phyloP scores from a whole-genome alignment of 2,329 filamentous ascomycete genomes.

The Curvularia lunata region DNA sequence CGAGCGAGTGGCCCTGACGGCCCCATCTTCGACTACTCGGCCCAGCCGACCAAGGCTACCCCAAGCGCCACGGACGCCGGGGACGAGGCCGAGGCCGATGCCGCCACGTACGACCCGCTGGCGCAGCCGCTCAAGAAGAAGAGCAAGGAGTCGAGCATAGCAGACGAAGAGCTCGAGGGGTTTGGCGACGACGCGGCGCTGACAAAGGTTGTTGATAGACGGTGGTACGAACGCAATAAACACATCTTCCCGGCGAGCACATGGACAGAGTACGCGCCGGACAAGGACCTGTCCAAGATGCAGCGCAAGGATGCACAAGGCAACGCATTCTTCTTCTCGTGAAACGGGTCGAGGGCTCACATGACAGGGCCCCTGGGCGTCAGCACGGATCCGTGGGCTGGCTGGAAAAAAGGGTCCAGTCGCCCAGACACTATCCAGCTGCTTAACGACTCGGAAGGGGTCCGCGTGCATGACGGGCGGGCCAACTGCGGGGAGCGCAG shows the following conservation, averaged over 20 bases:
- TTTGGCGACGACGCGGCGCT: slow-evolving; percentile 75
- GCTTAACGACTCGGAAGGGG: slow-evolving; percentile 4
- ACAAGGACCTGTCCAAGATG: slow-evolving; percentile 79
- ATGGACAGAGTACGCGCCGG: slow-evolving; percentile 94
- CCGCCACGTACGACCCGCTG: slow-evolving; percentile 50
- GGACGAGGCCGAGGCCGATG: slow-evolving; percentile 26
- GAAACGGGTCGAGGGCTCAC: slow-evolving; percentile 4
- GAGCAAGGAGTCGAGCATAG: slow-evolving; percentile 39
- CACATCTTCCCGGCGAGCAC: slow-evolving; percentile 96
- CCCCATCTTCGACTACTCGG: slow-evolving; percentile 77
- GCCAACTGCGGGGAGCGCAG: slow-evolving; percentile 6
- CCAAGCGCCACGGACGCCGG: slow-evolving; percentile 29
- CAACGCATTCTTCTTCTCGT: slow-evolving; percentile 80
- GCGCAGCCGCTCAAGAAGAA: slow-evolving; percentile 47
- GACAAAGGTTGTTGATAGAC: slow-evolving; percentile 92
- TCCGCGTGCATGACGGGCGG: slow-evolving; percentile 3
- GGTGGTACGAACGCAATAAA: slow-evolving; percentile 98
- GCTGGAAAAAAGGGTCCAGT: slow-evolving; percentile 5
- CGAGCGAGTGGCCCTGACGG: slow-evolving; percentile 77
- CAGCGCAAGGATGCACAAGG: slow-evolving; percentile 84
- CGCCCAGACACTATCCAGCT: slow-evolving; percentile 4
- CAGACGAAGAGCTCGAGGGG: slow-evolving; percentile 70
- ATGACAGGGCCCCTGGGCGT: neutral
- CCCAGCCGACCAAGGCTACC: slow-evolving; percentile 55
- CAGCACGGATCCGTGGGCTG: neutral